phyloP scores from a whole-genome alignment of 139 green algal genomes.

The Desmodesmus armatus region DNA sequence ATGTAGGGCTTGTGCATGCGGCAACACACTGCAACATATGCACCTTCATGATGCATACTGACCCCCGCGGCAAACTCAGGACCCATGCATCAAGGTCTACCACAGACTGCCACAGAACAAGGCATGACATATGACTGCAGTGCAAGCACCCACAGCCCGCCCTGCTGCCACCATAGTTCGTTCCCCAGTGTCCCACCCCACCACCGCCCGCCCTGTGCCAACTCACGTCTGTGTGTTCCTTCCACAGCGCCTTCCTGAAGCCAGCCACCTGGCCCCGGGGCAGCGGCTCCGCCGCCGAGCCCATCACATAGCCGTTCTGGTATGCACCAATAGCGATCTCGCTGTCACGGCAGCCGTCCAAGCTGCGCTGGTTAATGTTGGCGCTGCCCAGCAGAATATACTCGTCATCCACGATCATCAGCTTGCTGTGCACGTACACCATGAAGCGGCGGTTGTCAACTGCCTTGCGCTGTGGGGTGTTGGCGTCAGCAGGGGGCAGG shows the following conservation, averaged over 20 bases:
- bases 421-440: slow-evolving; percentile 77
- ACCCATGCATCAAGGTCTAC: no score
- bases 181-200: neutral
- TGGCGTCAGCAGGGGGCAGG: neutral
- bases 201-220: neutral
- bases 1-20: no score
- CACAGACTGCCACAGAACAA: no score
- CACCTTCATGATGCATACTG: no score
- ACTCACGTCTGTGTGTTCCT: slow-evolving; percentile 52
- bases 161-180: neutral
- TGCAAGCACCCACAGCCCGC: no score
- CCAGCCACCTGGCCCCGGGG: slow-evolving; percentile 53
- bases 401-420: slow-evolving; percentile 71
- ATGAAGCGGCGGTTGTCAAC: slow-evolving; percentile 56
- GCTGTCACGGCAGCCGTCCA: slow-evolving; percentile 69
- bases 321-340: slow-evolving; percentile 66
- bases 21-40: no score
- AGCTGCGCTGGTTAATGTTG: slow-evolving; percentile 78
- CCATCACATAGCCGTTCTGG: slow-evolving; percentile 53
- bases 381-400: slow-evolving; percentile 69
- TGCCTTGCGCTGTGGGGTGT: neutral
- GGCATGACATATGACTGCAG: no score
- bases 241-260: slow-evolving; percentile 61
- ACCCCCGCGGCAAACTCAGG: no score
- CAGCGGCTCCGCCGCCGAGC: neutral